Base-by-base conservation (phyloP, 2,329 filamentous ascomycete genomes). In the Dactylellina sp. region DNA sequence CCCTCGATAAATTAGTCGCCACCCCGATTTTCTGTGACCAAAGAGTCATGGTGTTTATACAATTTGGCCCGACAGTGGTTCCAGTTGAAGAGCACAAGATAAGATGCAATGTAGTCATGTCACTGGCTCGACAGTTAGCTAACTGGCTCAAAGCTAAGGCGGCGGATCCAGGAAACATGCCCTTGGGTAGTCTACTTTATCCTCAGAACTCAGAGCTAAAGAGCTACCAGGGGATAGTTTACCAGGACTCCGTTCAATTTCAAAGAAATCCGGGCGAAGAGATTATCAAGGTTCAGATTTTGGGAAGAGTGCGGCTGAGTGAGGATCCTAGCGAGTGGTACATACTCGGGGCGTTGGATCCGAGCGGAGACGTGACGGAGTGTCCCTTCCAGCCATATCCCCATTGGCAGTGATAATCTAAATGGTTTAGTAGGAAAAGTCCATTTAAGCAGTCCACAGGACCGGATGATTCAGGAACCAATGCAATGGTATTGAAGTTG, bases 21-120 rank as follows among this genome's bases (percentile, higher is more conserved):
- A 60, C 60, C 12, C 60, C 68, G 9, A 56, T 72, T 20, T 65
- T 64, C 18, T 72, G 68, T n/a, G 4, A 47, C 0, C 9, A 59
- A 5, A 57, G 39, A 18, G 28, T 72, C 5, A 40, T 72, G 35
- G 46, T 72, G 2, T 64, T 65, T 18, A 9, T 49, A 1, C 68
- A 72, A 24, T 72, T 60, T n/a, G n/a, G 59, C 20, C 64, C 64
- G 14, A 37, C 12, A 11, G 24, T 39, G 3, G 35, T 24, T 7
- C 28, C 9, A 18, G 39, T 52, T 5, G 7, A 12, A 12, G 28
- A 12, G 32, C 42, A 16, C 1, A 35, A 60, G n/a, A 4, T 16
- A 22, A 22, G 44, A 28, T 61, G 47, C 12, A 56, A 5, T 3
- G 11, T 40, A 32, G 52, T 28, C 22, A 20, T 59, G 25, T 46